These are phyloP conservation scores for Amanita pseudoporphyria DNA, from an alignment of 768 basidiomycete genomes.

Conservation along the genomic window DNA sequence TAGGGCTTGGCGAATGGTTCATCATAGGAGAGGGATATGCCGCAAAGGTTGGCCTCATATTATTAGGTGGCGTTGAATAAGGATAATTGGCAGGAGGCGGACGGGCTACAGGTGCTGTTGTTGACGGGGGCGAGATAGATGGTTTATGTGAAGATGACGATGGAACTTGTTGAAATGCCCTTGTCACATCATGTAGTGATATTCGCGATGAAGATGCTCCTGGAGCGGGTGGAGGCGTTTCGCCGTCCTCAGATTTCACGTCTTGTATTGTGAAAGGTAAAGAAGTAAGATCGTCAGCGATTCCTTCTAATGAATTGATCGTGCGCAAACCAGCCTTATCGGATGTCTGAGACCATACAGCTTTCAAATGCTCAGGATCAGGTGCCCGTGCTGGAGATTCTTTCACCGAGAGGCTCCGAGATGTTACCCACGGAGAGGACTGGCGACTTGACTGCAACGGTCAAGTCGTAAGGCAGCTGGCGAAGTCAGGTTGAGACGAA, in stretches of 20 bases:
- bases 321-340: slow-evolving; percentile 57
- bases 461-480: neutral
- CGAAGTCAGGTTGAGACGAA: neutral
- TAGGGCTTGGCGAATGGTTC: slow-evolving; percentile 60
- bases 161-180: slow-evolving; percentile 83
- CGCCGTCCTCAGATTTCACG: slow-evolving; percentile 80
- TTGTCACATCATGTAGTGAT: slow-evolving; percentile 75
- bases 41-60: slow-evolving; percentile 47
- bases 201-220: slow-evolving; percentile 58
- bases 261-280: slow-evolving; percentile 78
- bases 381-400: slow-evolving; percentile 61
- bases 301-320: slow-evolving; percentile 76
- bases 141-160: slow-evolving; percentile 45
- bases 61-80: slow-evolving; percentile 36
- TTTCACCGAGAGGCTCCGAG: slow-evolving; percentile 48
- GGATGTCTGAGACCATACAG: slow-evolving; percentile 75
- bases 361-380: slow-evolving; percentile 79
- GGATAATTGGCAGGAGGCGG: slow-evolving; percentile 24
- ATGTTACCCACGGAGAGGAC: slow-evolving; percentile 43
- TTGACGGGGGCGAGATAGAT: slow-evolving; percentile 41
- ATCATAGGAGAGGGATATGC: slow-evolving; percentile 63
- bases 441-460: slow-evolving; percentile 29
- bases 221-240: slow-evolving; percentile 59
- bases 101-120: slow-evolving; percentile 36
- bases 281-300: slow-evolving; percentile 72